Conservation (phyloP, 1,284 basidiomycete genomes). For the Flammula alnicola region DNA sequence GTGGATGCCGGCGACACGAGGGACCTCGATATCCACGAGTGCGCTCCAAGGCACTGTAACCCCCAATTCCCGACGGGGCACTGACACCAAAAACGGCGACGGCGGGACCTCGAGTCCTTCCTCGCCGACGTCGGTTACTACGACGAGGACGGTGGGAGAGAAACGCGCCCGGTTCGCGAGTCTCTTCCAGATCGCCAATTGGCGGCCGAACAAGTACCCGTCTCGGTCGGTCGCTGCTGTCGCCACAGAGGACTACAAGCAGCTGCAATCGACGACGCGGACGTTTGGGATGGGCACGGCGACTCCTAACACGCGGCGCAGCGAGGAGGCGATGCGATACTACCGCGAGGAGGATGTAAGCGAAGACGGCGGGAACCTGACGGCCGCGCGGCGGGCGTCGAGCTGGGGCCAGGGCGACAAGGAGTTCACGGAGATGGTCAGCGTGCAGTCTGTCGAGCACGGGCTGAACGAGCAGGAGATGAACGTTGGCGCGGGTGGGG, state of each 20-base stretch:
- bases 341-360: conserved; percentile 20
- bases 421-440: conserved; percentile 55
- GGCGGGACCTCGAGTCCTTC: too few species aligned
- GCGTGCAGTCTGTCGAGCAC: conserved; percentile 54
- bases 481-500: conserved; percentile 56
- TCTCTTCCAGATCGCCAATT: conserved; percentile 26
- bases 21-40: conserved; percentile 15
- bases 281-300: not conserved
- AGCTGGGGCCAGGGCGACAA: conserved; percentile 60
- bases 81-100: conserved; percentile 25
- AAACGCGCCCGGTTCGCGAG: conserved; percentile 25
- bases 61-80: conserved; percentile 24
- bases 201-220: conserved; percentile 34
- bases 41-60: conserved; percentile 5
- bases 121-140: not conserved
- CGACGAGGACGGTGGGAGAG: not conserved
- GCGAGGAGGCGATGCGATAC: conserved; percentile 38
- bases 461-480: conserved; percentile 54
- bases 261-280: not conserved
- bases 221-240: not conserved
- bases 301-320: conserved; percentile 29
- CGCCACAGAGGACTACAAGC: too few species aligned
- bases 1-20: conserved; percentile 23
- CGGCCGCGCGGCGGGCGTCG: conserved; percentile 58
- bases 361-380: conserved; percentile 27